These are phyloP conservation scores for Dendrobium huoshanense DNA, from an alignment of 106 monocot species.

Conservation along the genomic window DNA sequence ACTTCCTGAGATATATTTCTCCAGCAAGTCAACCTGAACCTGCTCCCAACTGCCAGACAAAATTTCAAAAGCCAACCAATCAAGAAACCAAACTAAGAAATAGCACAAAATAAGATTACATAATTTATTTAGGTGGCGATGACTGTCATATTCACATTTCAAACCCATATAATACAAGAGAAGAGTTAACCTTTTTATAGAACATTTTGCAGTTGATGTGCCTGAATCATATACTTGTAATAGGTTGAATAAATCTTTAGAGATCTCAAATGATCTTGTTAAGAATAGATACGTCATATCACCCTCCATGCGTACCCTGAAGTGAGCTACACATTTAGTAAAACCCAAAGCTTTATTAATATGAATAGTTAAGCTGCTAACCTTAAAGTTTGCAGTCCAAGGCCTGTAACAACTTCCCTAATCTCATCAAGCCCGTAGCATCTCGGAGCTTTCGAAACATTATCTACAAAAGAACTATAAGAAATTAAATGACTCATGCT, in stretches of 20 bases:
- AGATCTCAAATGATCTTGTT: conserved; percentile 27
- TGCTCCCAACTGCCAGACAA: conserved; percentile 87
- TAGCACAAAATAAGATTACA: not conserved
- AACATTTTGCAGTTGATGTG: conserved; percentile 14
- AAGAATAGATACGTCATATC: conserved; percentile 49
- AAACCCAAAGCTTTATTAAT: not conserved
- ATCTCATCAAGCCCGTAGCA: conserved; percentile 48
- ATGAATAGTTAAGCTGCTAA: conserved; percentile 15
- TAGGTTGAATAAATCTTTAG: conserved; percentile 40
- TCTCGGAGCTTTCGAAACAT: conserved; percentile 27
- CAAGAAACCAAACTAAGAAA: not conserved
- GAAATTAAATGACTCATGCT: conserved; percentile 7
- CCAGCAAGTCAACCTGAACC: conserved; percentile 56
- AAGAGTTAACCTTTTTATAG: conserved; percentile 37
- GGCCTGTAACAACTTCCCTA: conserved; percentile 45
- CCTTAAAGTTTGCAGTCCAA: conserved; percentile 69
- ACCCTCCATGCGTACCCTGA: conserved; percentile 44
- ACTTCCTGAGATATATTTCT: conserved; percentile 41
- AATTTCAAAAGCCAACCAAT: conserved; percentile 22
- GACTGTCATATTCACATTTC: not conserved
- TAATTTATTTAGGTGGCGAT: not conserved
- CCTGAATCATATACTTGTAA: conserved; percentile 25
- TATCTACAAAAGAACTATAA: conserved; percentile 26
- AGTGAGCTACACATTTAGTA: not conserved
- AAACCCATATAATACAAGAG: not conserved